Conservation (phyloP, 495 filamentous ascomycete genomes). For the Penicillium parvum region DNA sequence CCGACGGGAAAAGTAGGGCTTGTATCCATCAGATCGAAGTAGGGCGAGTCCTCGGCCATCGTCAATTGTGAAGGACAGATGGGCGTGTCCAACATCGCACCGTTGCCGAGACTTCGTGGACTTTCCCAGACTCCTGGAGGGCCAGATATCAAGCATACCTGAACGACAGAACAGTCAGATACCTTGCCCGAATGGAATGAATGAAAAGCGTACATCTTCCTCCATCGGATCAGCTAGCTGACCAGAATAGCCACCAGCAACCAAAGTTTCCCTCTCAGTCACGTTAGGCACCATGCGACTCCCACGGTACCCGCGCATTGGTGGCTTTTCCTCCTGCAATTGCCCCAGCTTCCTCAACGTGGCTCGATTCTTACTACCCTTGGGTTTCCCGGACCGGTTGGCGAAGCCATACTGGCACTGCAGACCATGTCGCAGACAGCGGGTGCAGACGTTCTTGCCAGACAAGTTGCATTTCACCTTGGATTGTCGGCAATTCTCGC, state of each 20-base stretch:
- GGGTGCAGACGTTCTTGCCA: slow-evolving; percentile 38
- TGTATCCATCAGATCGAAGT: slow-evolving; percentile 17
- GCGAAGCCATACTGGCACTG: slow-evolving; percentile 44
- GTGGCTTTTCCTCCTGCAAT: slow-evolving; percentile 32
- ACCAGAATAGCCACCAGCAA: slow-evolving; percentile 4
- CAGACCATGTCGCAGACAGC: slow-evolving; percentile 43
- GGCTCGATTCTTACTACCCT: slow-evolving; percentile 45
- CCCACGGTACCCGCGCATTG: slow-evolving; percentile 19
- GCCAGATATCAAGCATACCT: slow-evolving; percentile 22
- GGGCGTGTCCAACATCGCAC: slow-evolving; percentile 13
- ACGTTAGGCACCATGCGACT: slow-evolving; percentile 15
- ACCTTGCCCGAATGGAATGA: not conserved
- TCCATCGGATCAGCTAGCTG: slow-evolving; percentile 17
- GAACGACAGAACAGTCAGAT: not conserved
- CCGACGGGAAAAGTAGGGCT: slow-evolving; percentile 18
- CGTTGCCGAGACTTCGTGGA: slow-evolving; percentile 16
- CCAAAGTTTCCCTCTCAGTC: slow-evolving; percentile 12
- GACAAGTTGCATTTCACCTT: slow-evolving; percentile 47
- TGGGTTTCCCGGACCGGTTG: slow-evolving; percentile 45
- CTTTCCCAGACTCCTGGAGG: slow-evolving; percentile 24
- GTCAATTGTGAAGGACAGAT: slow-evolving; percentile 19
- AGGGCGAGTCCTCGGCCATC: slow-evolving; percentile 17
- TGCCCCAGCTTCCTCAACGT: slow-evolving; percentile 42
- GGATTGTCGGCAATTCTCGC: slow-evolving; percentile 45
- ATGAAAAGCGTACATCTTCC: slow-evolving; percentile 18